A percentile compares a stretch with the other conserved stretches of the same genome.
Evolutionary conservation across 148 eudicot species (phyloP).

Genomic region (Spergularia marina): DNA sequence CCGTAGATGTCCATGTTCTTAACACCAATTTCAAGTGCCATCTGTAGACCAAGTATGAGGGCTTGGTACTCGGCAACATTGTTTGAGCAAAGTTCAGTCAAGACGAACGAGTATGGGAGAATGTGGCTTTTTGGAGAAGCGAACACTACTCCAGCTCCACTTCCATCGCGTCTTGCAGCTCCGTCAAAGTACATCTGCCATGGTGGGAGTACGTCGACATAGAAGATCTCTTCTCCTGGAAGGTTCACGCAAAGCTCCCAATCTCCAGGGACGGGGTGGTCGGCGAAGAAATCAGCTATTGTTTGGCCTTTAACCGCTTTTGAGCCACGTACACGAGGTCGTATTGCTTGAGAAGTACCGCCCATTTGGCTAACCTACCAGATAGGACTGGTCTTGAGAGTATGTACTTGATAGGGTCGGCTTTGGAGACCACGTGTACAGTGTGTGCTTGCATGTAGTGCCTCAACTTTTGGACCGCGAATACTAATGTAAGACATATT

Average conservation of each 20-base stretch:
- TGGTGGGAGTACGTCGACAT: neutral
- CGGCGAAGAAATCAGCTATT: neutral
- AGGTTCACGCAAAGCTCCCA: neutral
- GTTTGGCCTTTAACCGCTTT: neutral
- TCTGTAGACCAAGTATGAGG: neutral
- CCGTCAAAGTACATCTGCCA: neutral
- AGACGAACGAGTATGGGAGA: too few relatives aligned
- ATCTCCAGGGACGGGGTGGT: neutral
- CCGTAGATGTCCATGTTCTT: neutral
- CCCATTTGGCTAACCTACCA: neutral
- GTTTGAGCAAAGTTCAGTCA: neutral
- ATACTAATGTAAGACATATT: too few relatives aligned
- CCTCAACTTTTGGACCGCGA: too few relatives aligned
- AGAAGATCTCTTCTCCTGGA: neutral
- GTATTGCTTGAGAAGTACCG: neutral
- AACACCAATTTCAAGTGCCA: neutral
- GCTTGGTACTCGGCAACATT: slow-evolving; percentile 11
- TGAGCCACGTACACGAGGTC: neutral
- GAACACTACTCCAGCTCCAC: neutral
- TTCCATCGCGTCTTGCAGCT: neutral
- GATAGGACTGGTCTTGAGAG: neutral
- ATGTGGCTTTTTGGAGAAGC: neutral
- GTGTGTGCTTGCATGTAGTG: too few relatives aligned
- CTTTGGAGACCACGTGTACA: too few relatives aligned
- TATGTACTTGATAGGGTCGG: too few relatives aligned